Evolutionary conservation across 2,329 filamentous ascomycete genomes (phyloP), one percentile per base, ranked within the genome.

Genomic region (Dactylonectria estremocensis): DNA sequence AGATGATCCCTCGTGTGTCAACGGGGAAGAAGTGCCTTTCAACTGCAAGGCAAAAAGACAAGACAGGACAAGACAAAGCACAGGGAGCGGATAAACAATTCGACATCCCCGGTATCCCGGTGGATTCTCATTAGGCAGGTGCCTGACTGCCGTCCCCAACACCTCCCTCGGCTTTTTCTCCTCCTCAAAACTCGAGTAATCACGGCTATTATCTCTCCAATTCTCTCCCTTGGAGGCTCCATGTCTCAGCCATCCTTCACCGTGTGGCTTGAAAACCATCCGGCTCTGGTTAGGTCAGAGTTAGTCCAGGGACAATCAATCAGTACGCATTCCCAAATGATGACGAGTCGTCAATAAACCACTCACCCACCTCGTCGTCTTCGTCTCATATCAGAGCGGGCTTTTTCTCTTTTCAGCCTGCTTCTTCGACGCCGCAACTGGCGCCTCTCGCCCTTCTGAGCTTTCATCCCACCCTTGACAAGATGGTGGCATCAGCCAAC

Each of bases 321-420:
- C 3, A 35, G 33, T 2, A 52, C 28, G 20, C 31, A 53, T 10
- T 33, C 50, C 31, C 31, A 13, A 14, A 20, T 33, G 28, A 53
- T 37, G 50, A 53, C 49, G 24, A 28, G 33, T 43, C 20, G 28
- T 14, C 50, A 28, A 37, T 53, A 53, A 37, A 37, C 50, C 18
- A 37, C 31, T 53, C 50, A 63, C 53, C 57, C 60, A 61, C 35
- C 43, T 20, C 45, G 20, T 50, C 28, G 24, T 28, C 24, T 28
- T 28, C 54, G 43, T 49, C 11, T 18, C 18, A 35, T 35, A 37
- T 64, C 28, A 50, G 65, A 45, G 49, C 58, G 65, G 56, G 61
- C 43, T 67, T 59, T 63, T 67, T 65, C 63, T 72, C 64, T 68
- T 61, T 75, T 68, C 72, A 71, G 72, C 71, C 67, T 63, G 58